Evolutionary conservation across 2,329 filamentous ascomycete genomes (phyloP), one percentile per base, ranked within the genome.

Genomic region (Penicillium sp.): DNA sequence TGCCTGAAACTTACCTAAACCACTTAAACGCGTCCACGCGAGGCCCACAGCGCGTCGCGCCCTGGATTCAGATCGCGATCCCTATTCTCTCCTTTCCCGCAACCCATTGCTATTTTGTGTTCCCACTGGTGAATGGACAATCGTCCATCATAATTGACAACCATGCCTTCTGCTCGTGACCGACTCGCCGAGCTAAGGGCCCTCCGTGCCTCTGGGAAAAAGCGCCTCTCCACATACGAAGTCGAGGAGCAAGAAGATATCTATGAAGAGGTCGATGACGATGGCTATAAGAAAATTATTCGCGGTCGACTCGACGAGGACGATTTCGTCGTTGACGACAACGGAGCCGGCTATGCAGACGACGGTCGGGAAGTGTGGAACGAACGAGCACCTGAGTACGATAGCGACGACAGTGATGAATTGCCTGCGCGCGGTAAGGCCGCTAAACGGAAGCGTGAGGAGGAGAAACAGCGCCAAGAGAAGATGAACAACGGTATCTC

Each of bases 241-340:
- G 86, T 97, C 60, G 85, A 91, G 67, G 88, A 98, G 61, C 89
- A 90, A 67, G 85, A 88, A 63, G 86, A 90, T 65, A 81, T 99
- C 45, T 99, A 98, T 78, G 95, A 98, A 62, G 93, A 96, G 69
- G 92, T 99, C 48, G 93, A 98, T 70, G 95, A 99, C 69, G 93
- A 95, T 69, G 90, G 90, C 51, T 99, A 99, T 82, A 97, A 97
- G 80, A 96, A 96, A 74, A 89, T 98, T 64, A 92, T 99, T 14
- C 86, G 95, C 43, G 86, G 89, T 55, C 88, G 95, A 47, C 82
- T 99, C 51, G 90, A 98, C 70, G 84, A 96, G 69, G 95, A 99
- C 68, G 95, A 99, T 77, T 99, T 99, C 70, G 93, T 99, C 52
- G 93, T 99, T 58, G 95, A 98, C 79, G 95, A 99, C 78, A 96